Evolutionary conservation across 2,329 filamentous ascomycete genomes (phyloP), one percentile per base, ranked within the genome.

Genomic region (Monosporascus cannonballus): DNA sequence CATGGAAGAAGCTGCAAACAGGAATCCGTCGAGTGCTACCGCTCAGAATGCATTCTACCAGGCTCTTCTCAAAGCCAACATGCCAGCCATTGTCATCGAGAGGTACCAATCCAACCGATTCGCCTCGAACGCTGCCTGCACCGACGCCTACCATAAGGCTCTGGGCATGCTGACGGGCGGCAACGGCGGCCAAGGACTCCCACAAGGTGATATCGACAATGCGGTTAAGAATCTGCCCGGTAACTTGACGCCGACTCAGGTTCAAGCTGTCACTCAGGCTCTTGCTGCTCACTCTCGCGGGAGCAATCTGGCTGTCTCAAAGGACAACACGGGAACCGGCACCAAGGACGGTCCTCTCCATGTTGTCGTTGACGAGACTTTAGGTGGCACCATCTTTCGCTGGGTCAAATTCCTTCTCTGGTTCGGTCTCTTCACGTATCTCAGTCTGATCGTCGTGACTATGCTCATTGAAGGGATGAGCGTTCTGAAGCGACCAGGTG

Each of bases 31-130:
- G 54, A 97, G 90, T 69, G 87, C 91, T 27, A 88, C 87, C 44
- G 86, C 91, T 20, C 94, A 99, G 69, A 94, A 93, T 68, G 87
- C 89, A 17, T 96, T 99, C 69, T 99, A 99, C 68, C 87, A 93
- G 67, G 86, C 92, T 46, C 81, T 99, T 15, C 78, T 96, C 51
- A 88, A 89, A 67, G 91, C 93, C 49, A 94, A 95, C 65, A 92
- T 96, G 88, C 90, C 93, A 18, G 87, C 91, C 49, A 96, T 99
- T 57, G 77, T 99, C 52, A 81, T 96, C 54, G 91, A 97, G 71
- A 81, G 94, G 64, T 94, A 96, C 70, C 85, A 91, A 67, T 91
- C 87, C 17, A 89, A 89, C 56, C 84, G 87, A 51, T 99, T 92
- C 68, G 92, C 92, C 11, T 84, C 83, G 20, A 96, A 93, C 67